These are phyloP conservation scores for Aspergillus proliferans DNA, from an alignment of 2,329 filamentous ascomycete genomes.

Conservation along the genomic window DNA sequence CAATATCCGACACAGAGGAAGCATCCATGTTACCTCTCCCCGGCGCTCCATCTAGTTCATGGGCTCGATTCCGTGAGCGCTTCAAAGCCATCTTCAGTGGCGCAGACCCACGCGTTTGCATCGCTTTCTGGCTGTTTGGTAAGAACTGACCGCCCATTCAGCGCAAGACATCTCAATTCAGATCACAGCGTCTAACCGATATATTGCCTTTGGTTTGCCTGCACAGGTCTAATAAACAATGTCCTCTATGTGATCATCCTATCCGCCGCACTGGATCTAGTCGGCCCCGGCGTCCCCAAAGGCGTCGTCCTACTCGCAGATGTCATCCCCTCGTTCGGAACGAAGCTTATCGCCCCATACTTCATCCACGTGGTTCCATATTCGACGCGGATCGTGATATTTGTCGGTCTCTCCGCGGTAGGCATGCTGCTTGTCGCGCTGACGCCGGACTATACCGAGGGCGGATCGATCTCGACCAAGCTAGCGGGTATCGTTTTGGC, in stretches of 20 bases:
- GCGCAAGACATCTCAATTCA: background rate
- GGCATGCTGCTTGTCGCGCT: conserved; percentile 89
- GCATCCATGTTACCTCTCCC: conserved; percentile 47
- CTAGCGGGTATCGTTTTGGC: conserved; percentile 78
- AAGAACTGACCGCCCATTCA: conserved; percentile 17
- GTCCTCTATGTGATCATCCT: conserved; percentile 97
- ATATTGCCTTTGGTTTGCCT: background rate
- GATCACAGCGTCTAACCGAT: background rate
- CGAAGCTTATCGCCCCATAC: conserved; percentile 85
- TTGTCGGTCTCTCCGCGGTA: conserved; percentile 66
- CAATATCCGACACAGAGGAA: conserved; percentile 14
- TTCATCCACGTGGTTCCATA: conserved; percentile 89
- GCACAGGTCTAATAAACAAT: conserved; percentile 81
- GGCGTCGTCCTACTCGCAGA: conserved; percentile 89
- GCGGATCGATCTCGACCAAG: conserved; percentile 63
- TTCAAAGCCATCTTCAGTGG: conserved; percentile 58
- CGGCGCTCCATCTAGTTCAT: conserved; percentile 58
- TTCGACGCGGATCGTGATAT: conserved; percentile 63
- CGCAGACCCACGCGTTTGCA: conserved; percentile 63
- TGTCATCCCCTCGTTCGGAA: conserved; percentile 80
- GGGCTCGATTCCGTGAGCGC: conserved; percentile 65
- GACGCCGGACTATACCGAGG: conserved; percentile 56
- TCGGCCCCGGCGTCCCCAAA: conserved; percentile 79
- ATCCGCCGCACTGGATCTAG: conserved; percentile 88
- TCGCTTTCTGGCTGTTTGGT: conserved; percentile 95